Base-by-base conservation (phyloP, 2,329 filamentous ascomycete species). In the Sarocladiaceae sp. region DNA sequence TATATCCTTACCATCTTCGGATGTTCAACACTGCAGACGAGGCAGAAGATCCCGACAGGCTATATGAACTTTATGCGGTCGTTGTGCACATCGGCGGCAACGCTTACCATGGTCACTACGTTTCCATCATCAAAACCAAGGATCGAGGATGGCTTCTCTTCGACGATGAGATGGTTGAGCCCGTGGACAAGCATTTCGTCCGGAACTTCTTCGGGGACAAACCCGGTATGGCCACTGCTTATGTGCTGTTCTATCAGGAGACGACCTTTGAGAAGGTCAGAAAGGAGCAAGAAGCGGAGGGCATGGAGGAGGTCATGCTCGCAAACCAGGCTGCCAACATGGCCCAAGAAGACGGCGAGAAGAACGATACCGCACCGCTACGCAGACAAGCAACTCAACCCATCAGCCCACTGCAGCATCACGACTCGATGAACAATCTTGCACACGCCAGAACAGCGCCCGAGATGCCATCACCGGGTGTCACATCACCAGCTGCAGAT, bases 11-110 rank as follows among this genome's bases (percentile, higher is more conserved):
- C 59, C 88, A 98, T 58, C 75, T 98, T 33, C 88, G 93, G 45
- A 81, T 98, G 60, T 96, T 97, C 69, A 97, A 97, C 65, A 97
- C 93, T 0, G 96, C 91, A 18, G 89, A 96, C 51, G 91, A 97
- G 49, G 88, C 90, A 13, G 86, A 91, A 55, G 90, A 97, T 55
- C 88, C 88, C 1, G 93, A 98, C 64, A 80, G 90, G 29, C 67
- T 98, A 29, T 98, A 98, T 63, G 93, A 98, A 69, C 72, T 98
- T 1, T 98, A 98, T 58, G 93, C 91, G 0, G 90, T 98, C 3
- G 89, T 98, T 9, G 88, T 98, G 18, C 93, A 98, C 58, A 97
- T 98, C 51, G 93, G 93, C 44, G 89, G 89, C 40, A 94, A 95
- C 18, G 91, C 93, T 4, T 96, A 96, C 58, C 93, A 98, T 59